These are phyloP conservation scores for Sanghuangporus weigelae DNA, from an alignment of 1,284 basidiomycete species.

Conservation along the genomic window DNA sequence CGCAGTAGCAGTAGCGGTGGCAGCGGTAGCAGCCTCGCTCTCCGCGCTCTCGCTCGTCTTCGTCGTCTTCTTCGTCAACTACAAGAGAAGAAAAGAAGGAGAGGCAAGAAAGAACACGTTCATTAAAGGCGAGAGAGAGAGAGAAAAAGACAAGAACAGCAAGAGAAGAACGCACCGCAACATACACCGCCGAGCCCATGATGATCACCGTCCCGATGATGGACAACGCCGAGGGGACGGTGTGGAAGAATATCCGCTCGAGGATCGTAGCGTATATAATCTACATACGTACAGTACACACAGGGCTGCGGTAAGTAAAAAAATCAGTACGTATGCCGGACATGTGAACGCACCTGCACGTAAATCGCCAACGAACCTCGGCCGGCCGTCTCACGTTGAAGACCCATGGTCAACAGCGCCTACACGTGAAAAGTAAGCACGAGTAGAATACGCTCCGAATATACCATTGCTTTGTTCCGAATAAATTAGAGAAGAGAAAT, in stretches of 20 bases:
- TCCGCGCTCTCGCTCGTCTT: constrained; percentile 1
- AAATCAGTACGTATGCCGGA: too few species aligned
- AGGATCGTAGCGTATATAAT: constrained; percentile 57
- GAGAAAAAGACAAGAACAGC: background rate
- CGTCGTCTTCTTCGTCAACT: constrained; percentile 9
- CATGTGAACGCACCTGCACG: constrained; percentile 43
- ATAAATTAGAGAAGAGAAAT: too few species aligned
- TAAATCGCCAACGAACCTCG: constrained; percentile 59
- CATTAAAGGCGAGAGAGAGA: too few species aligned
- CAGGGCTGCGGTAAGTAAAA: too few species aligned
- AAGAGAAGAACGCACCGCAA: constrained; percentile 37
- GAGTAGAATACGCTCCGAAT: background rate
- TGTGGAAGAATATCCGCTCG: constrained; percentile 58
- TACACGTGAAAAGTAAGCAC: constrained; percentile 20
- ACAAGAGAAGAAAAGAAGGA: background rate
- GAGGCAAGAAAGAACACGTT: background rate
- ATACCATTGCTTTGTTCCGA: background rate
- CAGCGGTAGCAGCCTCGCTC: constrained; percentile 1
- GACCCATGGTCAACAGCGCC: constrained; percentile 55
- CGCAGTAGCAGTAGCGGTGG: background rate
- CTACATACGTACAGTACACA: constrained; percentile 25
- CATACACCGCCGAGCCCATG: constrained; percentile 52
- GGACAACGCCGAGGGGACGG: constrained; percentile 46
- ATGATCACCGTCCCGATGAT: constrained; percentile 54
- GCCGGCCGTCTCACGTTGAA: constrained; percentile 61